Conservation (phyloP, 768 basidiomycete species). For the Daedalea quercina region DNA sequence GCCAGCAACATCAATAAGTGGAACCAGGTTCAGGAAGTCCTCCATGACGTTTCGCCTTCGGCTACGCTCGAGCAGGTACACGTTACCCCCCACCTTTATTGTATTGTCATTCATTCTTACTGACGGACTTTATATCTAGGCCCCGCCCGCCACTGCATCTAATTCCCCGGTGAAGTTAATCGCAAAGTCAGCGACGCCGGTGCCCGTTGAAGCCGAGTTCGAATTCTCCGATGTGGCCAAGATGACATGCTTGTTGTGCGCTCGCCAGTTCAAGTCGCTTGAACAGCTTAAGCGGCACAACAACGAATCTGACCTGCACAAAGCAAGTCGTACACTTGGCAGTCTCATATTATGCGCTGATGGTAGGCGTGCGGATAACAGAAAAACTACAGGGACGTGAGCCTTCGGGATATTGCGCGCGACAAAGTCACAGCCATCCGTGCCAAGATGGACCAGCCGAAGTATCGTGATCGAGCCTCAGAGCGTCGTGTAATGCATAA, state of each 20-base stretch:
- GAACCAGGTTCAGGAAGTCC: slow-evolving; percentile 92
- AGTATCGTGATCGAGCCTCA: slow-evolving; percentile 92
- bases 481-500: slow-evolving; percentile 89
- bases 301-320: slow-evolving; percentile 91
- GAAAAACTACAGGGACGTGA: slow-evolving; percentile 81
- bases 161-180: slow-evolving; percentile 1
- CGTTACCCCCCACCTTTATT: neutral
- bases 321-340: slow-evolving; percentile 58
- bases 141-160: slow-evolving; percentile 1
- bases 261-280: slow-evolving; percentile 84
- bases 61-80: neutral
- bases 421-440: slow-evolving; percentile 49
- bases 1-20: slow-evolving; percentile 89
- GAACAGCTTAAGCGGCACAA: slow-evolving; percentile 88
- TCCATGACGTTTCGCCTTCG: slow-evolving; percentile 27
- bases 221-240: slow-evolving; percentile 76
- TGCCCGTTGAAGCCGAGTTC: slow-evolving; percentile 53
- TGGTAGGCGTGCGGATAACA: slow-evolving; percentile 26
- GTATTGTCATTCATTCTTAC: neutral
- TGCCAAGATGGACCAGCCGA: slow-evolving; percentile 47
- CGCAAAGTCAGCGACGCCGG: slow-evolving; percentile 28
- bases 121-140: neutral
- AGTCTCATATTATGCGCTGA: neutral
- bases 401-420: slow-evolving; percentile 65
- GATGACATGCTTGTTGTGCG: slow-evolving; percentile 84